Base-by-base conservation (phyloP, 2,329 filamentous ascomycete species). In the Botrytis elliptica region DNA sequence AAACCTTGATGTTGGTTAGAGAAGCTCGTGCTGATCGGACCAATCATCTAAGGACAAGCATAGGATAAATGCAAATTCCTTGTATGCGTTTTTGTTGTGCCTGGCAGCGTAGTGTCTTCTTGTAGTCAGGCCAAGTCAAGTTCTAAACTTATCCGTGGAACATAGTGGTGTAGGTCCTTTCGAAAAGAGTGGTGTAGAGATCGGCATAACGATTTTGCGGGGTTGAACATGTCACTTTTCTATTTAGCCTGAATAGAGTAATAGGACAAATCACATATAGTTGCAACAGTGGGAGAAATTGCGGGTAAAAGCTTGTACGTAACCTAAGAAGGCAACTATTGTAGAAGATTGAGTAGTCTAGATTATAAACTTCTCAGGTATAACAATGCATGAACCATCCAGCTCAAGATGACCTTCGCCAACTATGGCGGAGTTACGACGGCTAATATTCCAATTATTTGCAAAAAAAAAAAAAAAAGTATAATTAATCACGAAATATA, bases 131-230 rank as follows among this genome's bases (percentile, higher is more conserved):
- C 36, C 7, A n/a, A 55, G 49, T 36, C 66, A 68, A 68, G 38
- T 57, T 10, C 18, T 44, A 38, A 57, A 68, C 36, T 68, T 68
- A 68, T 33, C 49, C 66, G 49, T 57, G 29, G 29, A 42, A 38
- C 44, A 68, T 10, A 9, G 6, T 42, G 33, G 44, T 63, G 44
- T 55, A 71, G 59, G 38, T 42, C 18, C 12, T 49, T 42, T 52
- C 25, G 12, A n/a, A 25, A 40, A 65, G 40, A 62, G 59, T 25
- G 59, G 71, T 76, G 76, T 74, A 75, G 76, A 76, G 76, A 46
- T 73, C 76, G 77, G 75, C 60, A 76, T 71, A 77, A 75, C n/a
- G 70, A 77, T 78, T 71, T 77, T 74, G 78, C 78, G 77, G 78
- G 77, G 76, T 77, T 76, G 33, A 46, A 65, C 25, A n/a, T 64